These are phyloP conservation scores for Laburnicola sp. DNA, from an alignment of 2,329 filamentous ascomycete species.

Conservation along the genomic window DNA sequence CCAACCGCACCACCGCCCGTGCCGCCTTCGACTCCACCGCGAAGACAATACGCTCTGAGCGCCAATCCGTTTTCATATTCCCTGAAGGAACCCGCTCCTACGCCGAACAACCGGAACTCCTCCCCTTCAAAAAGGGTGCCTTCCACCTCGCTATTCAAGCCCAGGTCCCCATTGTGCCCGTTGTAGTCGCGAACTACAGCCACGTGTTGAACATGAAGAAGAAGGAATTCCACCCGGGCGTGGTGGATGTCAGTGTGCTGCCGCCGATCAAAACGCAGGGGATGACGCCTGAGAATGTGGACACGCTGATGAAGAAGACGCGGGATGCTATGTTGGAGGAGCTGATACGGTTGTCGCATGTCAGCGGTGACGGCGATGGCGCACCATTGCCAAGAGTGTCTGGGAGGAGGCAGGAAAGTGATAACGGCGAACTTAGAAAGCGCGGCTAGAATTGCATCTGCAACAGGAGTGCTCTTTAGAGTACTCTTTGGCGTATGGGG, in stretches of 20 bases:
- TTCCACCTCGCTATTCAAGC: conserved; percentile 96
- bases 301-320: conserved; percentile 36
- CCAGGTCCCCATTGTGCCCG: conserved; percentile 86
- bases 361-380: conserved; percentile 29
- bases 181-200: conserved; percentile 59
- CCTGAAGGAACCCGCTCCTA: conserved; percentile 94
- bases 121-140: conserved; percentile 99
- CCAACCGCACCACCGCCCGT: conserved; percentile 78
- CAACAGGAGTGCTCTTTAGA: not conserved
- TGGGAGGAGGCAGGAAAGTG: conserved; percentile 21
- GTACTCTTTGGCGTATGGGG: conserved; percentile 3
- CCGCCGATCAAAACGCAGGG: conserved; percentile 44
- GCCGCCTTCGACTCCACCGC: conserved; percentile 84
- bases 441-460: conserved; percentile 13
- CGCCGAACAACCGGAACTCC: conserved; percentile 73
- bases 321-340: conserved; percentile 44
- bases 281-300: conserved; percentile 39
- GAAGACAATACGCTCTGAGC: conserved; percentile 70
- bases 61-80: conserved; percentile 78
- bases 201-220: conserved; percentile 52
- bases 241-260: conserved; percentile 58
- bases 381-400: conserved; percentile 29
- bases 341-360: conserved; percentile 37
- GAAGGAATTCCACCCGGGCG: conserved; percentile 48
- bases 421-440: conserved; percentile 31